These are phyloP conservation scores for Termitomyces sp. DNA, from an alignment of 768 basidiomycete species.

Conservation along the genomic window DNA sequence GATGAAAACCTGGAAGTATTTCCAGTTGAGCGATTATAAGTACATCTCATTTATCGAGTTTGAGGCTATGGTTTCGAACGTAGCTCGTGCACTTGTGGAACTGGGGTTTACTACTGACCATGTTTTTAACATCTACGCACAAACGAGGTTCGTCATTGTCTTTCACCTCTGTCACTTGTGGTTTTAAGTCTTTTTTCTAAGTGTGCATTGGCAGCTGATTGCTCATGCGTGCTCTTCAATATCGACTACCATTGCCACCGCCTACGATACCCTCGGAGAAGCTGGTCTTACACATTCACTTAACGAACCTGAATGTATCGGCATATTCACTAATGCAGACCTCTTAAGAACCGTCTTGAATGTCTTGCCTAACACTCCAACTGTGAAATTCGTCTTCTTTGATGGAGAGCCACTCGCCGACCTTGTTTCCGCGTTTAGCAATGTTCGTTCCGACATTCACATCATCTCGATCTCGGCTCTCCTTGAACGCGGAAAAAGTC, in stretches of 20 bases:
- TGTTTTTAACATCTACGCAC: conserved; percentile 87
- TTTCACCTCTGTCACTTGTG: conserved; percentile 6
- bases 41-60: conserved; percentile 74
- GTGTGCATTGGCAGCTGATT: conserved; percentile 84
- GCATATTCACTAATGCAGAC: conserved; percentile 89
- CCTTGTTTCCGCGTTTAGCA: conserved; percentile 55
- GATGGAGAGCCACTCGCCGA: conserved; percentile 60
- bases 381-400: conserved; percentile 78
- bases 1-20: conserved; percentile 96
- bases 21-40: conserved; percentile 84
- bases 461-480: conserved; percentile 67
- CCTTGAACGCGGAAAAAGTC: conserved; percentile 51
- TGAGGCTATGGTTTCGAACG: conserved; percentile 52
- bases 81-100: conserved; percentile 67
- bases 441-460: conserved; percentile 46
- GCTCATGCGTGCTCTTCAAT: conserved; percentile 77
- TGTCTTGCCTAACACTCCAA: conserved; percentile 69
- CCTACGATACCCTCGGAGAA: conserved; percentile 93
- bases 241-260: conserved; percentile 82
- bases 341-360: conserved; percentile 74
- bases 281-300: conserved; percentile 86
- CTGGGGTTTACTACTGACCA: conserved; percentile 65
- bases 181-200: conserved; percentile 20
- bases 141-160: conserved; percentile 57
- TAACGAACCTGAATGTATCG: conserved; percentile 73